These are phyloP conservation scores for Modicella reniformis DNA, from an alignment of 371 early-diverging fungal species.

Conservation along the genomic window DNA sequence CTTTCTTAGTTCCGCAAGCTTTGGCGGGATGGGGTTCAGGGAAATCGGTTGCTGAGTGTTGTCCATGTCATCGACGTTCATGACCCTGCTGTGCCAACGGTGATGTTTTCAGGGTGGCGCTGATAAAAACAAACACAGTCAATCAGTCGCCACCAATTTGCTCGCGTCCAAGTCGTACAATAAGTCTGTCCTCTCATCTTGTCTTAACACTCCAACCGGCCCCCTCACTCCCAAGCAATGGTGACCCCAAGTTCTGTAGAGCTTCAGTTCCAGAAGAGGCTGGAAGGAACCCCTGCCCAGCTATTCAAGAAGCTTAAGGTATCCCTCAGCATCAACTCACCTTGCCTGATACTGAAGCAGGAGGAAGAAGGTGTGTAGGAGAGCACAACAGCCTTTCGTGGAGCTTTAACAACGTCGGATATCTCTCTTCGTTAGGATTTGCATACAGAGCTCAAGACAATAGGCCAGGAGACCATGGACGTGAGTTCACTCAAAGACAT, in stretches of 20 bases:
- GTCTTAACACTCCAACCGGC: neutral
- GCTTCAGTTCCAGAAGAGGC: constrained; percentile 39
- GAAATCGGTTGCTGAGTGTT: neutral
- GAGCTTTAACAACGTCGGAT: neutral
- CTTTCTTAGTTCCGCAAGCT: constrained; percentile 11
- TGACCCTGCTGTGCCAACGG: neutral
- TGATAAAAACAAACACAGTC: neutral
- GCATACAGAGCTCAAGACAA: constrained; percentile 68
- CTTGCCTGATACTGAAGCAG: neutral
- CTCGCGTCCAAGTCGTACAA: constrained; percentile 3
- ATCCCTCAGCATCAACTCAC: neutral
- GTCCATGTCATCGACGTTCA: neutral
- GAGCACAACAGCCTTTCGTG: neutral
- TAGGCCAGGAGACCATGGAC: constrained; percentile 78
- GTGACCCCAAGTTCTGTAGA: constrained; percentile 28
- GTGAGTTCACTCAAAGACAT: constrained; percentile 70
- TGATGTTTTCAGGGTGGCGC: neutral
- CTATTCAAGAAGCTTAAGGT: constrained; percentile 50
- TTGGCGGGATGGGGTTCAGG: neutral
- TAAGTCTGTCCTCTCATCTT: neutral
- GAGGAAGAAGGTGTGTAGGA: neutral
- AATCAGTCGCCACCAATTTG: constrained; percentile 40
- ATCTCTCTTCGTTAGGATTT: constrained; percentile 59
- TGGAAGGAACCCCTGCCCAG: constrained; percentile 31
- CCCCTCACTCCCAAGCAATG: constrained; percentile 16